A percentile compares a stretch with the other conserved stretches of the same genome.
Evolutionary conservation across 768 basidiomycete genomes (phyloP).

Genomic region (Boletus rubescentipes): DNA sequence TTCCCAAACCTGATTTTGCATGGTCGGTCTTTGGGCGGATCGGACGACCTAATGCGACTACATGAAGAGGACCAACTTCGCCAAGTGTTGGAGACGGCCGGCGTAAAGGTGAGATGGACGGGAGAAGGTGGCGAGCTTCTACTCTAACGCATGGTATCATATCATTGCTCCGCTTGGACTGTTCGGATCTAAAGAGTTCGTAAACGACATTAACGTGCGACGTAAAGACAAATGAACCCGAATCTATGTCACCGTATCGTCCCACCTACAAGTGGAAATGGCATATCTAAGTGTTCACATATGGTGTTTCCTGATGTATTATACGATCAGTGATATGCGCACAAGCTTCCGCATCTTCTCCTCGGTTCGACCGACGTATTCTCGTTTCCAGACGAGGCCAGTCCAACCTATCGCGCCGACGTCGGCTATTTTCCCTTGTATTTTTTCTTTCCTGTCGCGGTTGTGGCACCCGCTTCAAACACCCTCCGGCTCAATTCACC

Average conservation of each 20-base stretch:
- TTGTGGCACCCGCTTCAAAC: slow-evolving; percentile 54
- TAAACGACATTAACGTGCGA: neutral
- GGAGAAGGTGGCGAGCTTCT: slow-evolving; percentile 10
- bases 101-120: slow-evolving; percentile 35
- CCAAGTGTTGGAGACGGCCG: slow-evolving; percentile 46
- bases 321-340: neutral
- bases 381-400: slow-evolving; percentile 9
- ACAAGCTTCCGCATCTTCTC: neutral
- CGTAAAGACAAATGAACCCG: slow-evolving; percentile 2
- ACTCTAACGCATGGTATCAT: neutral
- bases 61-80: slow-evolving; percentile 49
- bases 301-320: slow-evolving; percentile 4
- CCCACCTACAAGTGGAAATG: slow-evolving; percentile 1
- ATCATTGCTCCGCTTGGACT: neutral
- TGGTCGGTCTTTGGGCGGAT: slow-evolving; percentile 66
- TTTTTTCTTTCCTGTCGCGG: slow-evolving; percentile 56
- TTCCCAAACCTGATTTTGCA: slow-evolving; percentile 74
- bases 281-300: slow-evolving; percentile 10
- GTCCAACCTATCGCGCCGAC: slow-evolving; percentile 1
- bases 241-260: slow-evolving; percentile 4
- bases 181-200: neutral
- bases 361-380: neutral
- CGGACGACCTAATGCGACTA: slow-evolving; percentile 49
- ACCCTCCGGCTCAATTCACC: slow-evolving; percentile 55
- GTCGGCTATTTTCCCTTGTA: slow-evolving; percentile 31